Conservation (phyloP, 768 basidiomycete genomes). For the Auricularia cornea region DNA sequence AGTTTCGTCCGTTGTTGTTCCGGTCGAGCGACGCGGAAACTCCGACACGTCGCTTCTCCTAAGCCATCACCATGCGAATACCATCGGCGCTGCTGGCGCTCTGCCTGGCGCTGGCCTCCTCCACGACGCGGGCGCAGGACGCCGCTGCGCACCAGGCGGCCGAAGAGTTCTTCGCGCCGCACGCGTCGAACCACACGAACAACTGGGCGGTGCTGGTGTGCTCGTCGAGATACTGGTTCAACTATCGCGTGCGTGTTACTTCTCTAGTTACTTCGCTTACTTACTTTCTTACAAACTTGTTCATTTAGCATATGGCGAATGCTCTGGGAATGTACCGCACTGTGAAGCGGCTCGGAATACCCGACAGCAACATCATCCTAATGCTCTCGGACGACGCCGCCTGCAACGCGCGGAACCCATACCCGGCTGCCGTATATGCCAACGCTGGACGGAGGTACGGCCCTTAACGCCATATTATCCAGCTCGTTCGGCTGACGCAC, state of each 20-base stretch:
- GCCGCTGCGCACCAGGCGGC: neutral
- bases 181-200: constrained; percentile 63
- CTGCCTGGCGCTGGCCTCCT: neutral
- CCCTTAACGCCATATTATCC: no score
- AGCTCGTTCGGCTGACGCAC: no score
- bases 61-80: neutral
- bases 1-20: no score
- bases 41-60: no score
- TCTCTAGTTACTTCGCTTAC: no score
- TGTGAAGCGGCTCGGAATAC: constrained; percentile 94
- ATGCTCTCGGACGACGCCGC: constrained; percentile 98
- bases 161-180: constrained; percentile 8
- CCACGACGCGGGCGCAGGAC: neutral
- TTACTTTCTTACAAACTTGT: neutral
- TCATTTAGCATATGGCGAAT: constrained; percentile 91
- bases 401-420: constrained; percentile 87
- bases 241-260: constrained; percentile 94
- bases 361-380: constrained; percentile 97
- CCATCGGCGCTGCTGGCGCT: neutral
- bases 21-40: no score
- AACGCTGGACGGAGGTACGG: constrained; percentile 50
- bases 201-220: constrained; percentile 99
- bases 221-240: constrained; percentile 96
- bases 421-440: constrained; percentile 89
- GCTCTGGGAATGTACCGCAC: constrained; percentile 98